Base-by-base conservation (phyloP, 2,329 filamentous ascomycete species). In the Claviceps sp. region DNA sequence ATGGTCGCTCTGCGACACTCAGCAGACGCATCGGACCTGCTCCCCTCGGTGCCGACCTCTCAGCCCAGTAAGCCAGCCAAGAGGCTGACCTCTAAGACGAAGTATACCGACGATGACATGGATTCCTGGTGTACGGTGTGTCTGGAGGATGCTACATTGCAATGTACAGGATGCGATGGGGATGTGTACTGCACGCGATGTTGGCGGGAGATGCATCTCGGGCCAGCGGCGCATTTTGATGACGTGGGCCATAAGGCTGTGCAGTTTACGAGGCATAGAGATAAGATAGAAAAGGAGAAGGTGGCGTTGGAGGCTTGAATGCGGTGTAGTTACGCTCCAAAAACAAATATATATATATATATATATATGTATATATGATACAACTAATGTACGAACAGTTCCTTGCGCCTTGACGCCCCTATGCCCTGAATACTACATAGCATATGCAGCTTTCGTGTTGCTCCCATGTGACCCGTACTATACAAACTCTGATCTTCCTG, bases 111-210 rank as follows among this genome's bases (percentile, higher is more conserved):
- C 58, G 82, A 84, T 37, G 86, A 91, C 59, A 75, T 83, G 55
- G 80, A 83, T 43, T 79, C 76, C 1, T 94, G 87, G 86, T 94
- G 88, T 64, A 78, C 83, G 36, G 88, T 93, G 9, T 95, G 88
- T 62, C 80, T 85, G 46, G 86, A 88, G 53, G 85, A 93, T 61
- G 87, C 84, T 0, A 81, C 80, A 3, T 68, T 93, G 29, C 75
- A 75, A 52, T 95, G 88, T 62, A 62, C 82, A 0, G 86, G 83
- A 3, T 95, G 88, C 59, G 80, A 81, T 38, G 67, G 68, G 29
- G 81, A 90, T 56, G 71, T 88, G 42, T 94, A 91, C 63, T 95
- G 88, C 64, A 72, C 75, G 22, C 71, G 77, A 16, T 94, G 88
- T 70, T 95, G 88, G 88, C 77, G 75, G 53, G 87, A 91, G 61